Evolutionary conservation across 139 green algal species (phyloP), one percentile per base, ranked within the genome.

Genomic region (Monoraphidium neglectum): DNA sequence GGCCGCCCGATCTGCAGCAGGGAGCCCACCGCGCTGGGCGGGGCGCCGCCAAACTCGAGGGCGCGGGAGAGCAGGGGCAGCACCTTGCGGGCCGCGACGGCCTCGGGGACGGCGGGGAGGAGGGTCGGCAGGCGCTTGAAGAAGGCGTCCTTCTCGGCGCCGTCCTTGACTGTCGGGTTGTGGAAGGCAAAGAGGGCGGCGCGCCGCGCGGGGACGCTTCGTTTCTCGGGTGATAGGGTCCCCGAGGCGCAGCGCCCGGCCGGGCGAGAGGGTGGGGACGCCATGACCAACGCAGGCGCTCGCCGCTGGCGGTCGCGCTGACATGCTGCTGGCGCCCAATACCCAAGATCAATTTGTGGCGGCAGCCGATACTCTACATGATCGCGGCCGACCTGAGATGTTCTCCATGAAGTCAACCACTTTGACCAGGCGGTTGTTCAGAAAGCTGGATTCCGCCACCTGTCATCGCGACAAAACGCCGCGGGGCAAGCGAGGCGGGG

Each of bases 371-470:
- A 21, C 51, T 60, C 18, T 60, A 60, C 51, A 60, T 60, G 51
- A 28, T 28, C 51, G 18, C 51, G 6, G 57, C 57, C 47, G 33
- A 78, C 72, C 35, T 63, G 73, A 32, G 36, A 99, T 91, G 60
- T 95, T 94, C 70, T 99, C 94, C 86, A 99, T 87, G 82, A 98
- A 98, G 2, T 78, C 81, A 30, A 98, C 89, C 15, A 92, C 91
- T 49, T 98, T 92, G 60, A 97, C 91, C 53, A 98, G 83, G 71
- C 93, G 85, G 85, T 96, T 98, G 76, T 92, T 87, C 38, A 99
- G 88, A 72, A 97, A 97, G n/a, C 74, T 81, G 70, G 78, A 88
- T 71, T 94, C 88, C 10, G 87, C 84, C 36, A 97, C 82, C 83
- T 88, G 77, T 13, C 68, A 75, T 12, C 37, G 24, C 24, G 30